phyloP scores from a whole-genome alignment of 305 asterid species.

The Petunia hybrid region DNA sequence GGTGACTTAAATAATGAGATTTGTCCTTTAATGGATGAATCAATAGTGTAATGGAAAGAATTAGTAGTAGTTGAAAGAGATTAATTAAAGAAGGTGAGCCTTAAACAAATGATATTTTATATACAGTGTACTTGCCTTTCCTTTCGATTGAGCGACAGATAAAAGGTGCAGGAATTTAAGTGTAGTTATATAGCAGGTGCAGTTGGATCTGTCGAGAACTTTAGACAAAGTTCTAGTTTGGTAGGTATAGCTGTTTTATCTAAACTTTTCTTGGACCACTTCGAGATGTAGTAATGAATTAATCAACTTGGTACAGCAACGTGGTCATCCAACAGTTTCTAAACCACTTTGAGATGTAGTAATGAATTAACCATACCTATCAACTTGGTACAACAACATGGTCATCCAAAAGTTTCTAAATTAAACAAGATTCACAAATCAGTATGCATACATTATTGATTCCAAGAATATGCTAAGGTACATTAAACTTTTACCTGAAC shows the following conservation, averaged over 20 bases:
- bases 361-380: too few relatives aligned
- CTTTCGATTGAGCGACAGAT: background rate
- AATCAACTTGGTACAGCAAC: too few relatives aligned
- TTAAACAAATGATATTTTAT: background rate
- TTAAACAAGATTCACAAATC: background rate
- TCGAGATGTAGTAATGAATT: too few relatives aligned
- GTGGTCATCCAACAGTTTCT: too few relatives aligned
- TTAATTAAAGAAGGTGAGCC: background rate
- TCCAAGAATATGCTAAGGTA: background rate
- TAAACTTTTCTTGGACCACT: background rate
- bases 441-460: background rate
- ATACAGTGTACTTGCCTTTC: background rate
- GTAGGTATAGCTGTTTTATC: background rate
- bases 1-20: background rate
- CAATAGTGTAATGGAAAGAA: background rate
- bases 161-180: background rate
- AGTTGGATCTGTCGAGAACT: background rate
- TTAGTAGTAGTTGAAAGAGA: background rate
- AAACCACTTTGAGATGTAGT: too few relatives aligned
- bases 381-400: background rate
- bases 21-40: constrained; percentile 2
- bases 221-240: background rate
- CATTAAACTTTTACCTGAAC: background rate
- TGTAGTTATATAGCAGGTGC: background rate
- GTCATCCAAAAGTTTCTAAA: background rate